phyloP scores from a whole-genome alignment of 345 rosid species.

The Stellera chamaejasme region DNA sequence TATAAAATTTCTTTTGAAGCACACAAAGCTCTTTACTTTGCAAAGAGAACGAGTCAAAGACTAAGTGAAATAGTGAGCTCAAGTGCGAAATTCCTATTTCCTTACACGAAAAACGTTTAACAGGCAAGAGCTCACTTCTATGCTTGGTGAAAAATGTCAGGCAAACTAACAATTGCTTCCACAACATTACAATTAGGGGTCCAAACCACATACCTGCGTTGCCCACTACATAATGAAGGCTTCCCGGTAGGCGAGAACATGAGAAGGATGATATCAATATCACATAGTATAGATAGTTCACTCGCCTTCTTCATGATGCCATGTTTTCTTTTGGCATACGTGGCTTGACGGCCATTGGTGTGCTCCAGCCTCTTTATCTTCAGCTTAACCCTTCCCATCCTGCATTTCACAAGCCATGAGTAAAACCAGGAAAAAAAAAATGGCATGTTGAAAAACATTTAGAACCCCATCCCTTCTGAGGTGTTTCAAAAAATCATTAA shows the following conservation, averaged over 20 bases:
- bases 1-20: too few species aligned
- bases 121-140: too few species aligned
- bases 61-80: too few species aligned
- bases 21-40: too few species aligned
- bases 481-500: background rate
- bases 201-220: conserved; percentile 32
- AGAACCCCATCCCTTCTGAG: background rate
- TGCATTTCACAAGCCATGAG: conserved; percentile 11
- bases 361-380: conserved; percentile 65
- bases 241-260: conserved; percentile 75
- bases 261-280: conserved; percentile 60
- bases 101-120: too few species aligned
- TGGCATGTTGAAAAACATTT: too few species aligned
- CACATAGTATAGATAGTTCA: conserved; percentile 67
- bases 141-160: too few species aligned
- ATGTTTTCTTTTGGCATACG: conserved; percentile 63
- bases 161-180: too few species aligned
- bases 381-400: conserved; percentile 83
- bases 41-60: too few species aligned
- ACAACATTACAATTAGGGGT: too few species aligned
- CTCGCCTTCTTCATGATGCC: conserved; percentile 76
- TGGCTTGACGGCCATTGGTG: conserved; percentile 58
- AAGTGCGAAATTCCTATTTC: too few species aligned
- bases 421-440: too few species aligned
- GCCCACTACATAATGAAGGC: conserved; percentile 50